These are phyloP conservation scores for Pharnaceum exiguum DNA, from an alignment of 148 eudicot genomes.

Conservation along the genomic window DNA sequence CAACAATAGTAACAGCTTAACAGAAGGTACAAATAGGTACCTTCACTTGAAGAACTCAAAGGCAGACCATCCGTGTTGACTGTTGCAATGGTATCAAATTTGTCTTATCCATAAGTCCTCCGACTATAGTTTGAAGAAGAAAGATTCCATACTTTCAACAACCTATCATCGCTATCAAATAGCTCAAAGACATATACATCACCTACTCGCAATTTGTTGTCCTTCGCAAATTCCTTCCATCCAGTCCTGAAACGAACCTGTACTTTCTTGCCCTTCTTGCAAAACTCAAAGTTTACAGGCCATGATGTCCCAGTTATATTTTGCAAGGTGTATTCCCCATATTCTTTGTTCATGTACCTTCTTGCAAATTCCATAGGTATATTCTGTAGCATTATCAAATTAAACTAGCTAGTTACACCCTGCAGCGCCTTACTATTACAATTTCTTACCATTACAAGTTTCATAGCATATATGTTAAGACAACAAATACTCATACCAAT, in stretches of 20 bases:
- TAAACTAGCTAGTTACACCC: no score
- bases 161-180: neutral
- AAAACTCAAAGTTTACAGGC: neutral
- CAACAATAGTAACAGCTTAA: no score
- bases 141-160: constrained; percentile 15
- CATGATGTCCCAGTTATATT: constrained; percentile 2
- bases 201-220: constrained; percentile 1
- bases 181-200: constrained; percentile 17
- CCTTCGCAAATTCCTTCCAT: constrained; percentile 9
- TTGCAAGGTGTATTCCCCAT: neutral
- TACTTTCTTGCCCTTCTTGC: neutral
- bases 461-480: neutral
- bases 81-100: no score
- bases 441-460: no score
- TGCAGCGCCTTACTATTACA: no score
- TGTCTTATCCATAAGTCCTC: no score
- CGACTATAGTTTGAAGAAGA: no score
- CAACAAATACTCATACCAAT: neutral
- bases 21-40: no score
- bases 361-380: neutral
- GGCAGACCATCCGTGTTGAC: no score
- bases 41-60: no score
- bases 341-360: neutral
- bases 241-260: neutral
- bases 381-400: no score